Evolutionary conservation across 2,329 filamentous ascomycete species (phyloP).

Genomic region (Atkinsonella texensis): DNA sequence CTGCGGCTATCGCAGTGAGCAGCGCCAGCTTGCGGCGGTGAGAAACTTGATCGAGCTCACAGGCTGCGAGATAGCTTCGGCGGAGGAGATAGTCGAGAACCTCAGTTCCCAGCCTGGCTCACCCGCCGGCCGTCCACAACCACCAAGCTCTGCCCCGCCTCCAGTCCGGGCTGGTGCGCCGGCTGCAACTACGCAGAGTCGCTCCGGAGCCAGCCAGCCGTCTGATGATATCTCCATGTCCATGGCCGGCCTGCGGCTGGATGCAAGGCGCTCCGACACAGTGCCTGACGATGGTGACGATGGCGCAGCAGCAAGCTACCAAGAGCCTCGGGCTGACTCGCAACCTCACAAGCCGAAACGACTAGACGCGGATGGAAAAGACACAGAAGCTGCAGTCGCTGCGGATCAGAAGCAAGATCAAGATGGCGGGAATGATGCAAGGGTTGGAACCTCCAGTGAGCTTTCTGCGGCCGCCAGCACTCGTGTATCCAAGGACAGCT

Average conservation of each 20-base stretch:
- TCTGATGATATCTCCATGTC: conserved; percentile 20
- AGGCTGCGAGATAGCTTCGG: conserved; percentile 54
- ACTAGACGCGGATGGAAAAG: conserved; percentile 8
- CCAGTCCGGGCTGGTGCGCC: background rate
- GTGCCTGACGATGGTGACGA: conserved; percentile 4
- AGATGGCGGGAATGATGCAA: background rate
- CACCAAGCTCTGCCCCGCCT: conserved; percentile 2
- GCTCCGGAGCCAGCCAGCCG: conserved; percentile 4
- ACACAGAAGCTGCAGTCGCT: background rate
- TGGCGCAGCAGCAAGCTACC: background rate
- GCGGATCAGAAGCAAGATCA: background rate
- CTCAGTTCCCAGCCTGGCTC: conserved; percentile 13
- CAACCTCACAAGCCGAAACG: conserved; percentile 7
- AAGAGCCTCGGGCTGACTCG: conserved; percentile 8
- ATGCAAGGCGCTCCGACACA: conserved; percentile 14
- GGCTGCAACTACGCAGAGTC: background rate
- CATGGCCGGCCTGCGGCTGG: conserved; percentile 20
- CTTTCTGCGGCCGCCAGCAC: background rate
- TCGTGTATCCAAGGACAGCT: background rate
- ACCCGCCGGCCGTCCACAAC: background rate
- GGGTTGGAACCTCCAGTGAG: background rate
- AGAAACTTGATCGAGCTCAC: conserved; percentile 61
- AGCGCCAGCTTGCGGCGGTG: conserved; percentile 59
- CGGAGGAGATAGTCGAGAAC: conserved; percentile 41
- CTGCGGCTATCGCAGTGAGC: conserved; percentile 62